Conservation (phyloP, 176 grass and related monocot species). For the Zizania latifolia region DNA sequence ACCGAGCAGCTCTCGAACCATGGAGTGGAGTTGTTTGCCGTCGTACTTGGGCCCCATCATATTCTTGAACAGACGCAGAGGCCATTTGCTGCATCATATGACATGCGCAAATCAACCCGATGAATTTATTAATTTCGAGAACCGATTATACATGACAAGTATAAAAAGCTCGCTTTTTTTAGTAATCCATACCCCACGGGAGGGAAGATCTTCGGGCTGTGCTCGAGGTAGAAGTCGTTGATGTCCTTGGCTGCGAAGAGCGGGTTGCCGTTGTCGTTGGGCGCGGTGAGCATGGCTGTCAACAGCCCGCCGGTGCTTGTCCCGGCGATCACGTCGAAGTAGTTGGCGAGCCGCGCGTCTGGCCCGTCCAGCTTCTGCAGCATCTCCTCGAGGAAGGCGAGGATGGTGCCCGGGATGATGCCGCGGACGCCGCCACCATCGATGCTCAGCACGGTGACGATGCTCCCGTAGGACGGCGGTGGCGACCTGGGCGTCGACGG, state of each 20-base stretch:
- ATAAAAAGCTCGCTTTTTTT: no score
- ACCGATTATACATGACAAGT: no score
- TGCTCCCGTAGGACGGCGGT: slow-evolving; percentile 14
- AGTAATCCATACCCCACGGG: no score
- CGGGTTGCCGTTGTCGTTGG: slow-evolving; percentile 13
- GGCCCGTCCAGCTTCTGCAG: no score
- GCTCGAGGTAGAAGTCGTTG: slow-evolving; percentile 23
- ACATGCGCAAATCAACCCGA: no score
- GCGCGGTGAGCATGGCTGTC: slow-evolving; percentile 28
- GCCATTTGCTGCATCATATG: not conserved
- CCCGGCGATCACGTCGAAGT: slow-evolving; percentile 71
- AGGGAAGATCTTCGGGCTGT: slow-evolving; percentile 23
- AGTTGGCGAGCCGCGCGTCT: slow-evolving; percentile 35
- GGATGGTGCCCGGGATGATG: slow-evolving; percentile 49
- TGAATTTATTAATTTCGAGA: no score
- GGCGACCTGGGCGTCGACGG: slow-evolving; percentile 2
- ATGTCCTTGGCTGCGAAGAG: slow-evolving; percentile 25
- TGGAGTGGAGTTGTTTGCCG: slow-evolving; percentile 17
- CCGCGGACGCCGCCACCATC: slow-evolving; percentile 43
- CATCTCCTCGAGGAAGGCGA: no score
- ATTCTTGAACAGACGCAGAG: not conserved
- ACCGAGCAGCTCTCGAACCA: not conserved
- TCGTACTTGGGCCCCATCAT: slow-evolving; percentile 20
- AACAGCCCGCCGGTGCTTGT: slow-evolving; percentile 45
- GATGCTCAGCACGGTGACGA: slow-evolving; percentile 42